Evolutionary conservation across 331 rosid genomes (phyloP).

Genomic region (Dryas integrifolia): DNA sequence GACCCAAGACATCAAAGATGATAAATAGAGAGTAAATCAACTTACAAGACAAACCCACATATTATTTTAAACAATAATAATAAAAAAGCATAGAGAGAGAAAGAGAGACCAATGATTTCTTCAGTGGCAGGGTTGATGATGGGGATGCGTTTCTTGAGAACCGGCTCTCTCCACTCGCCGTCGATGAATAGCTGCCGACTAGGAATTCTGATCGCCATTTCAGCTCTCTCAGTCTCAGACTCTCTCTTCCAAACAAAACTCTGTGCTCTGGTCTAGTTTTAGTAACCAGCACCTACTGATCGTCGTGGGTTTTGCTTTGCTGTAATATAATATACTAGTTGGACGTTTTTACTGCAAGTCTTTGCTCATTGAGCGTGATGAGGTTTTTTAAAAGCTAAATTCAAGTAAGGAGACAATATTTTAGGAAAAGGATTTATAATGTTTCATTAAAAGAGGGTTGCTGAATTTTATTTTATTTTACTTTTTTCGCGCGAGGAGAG

Average conservation of each 20-base stretch:
- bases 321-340: no score
- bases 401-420: not conserved
- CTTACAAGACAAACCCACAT: not conserved
- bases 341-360: no score
- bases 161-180: slow-evolving; percentile 79
- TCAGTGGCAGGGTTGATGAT: slow-evolving; percentile 79
- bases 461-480: no score
- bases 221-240: not conserved
- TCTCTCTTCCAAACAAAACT: not conserved
- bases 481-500: not conserved
- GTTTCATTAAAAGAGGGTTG: not conserved
- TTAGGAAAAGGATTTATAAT: not conserved
- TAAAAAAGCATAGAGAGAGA: not conserved
- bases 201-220: slow-evolving; percentile 67
- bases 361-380: not conserved
- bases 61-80: no score
- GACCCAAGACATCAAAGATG: not conserved
- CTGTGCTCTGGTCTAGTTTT: not conserved
- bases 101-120: slow-evolving; percentile 54
- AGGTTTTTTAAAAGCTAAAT: not conserved
- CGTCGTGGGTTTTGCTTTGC: no score
- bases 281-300: no score
- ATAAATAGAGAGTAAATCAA: not conserved
- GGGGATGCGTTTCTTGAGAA: slow-evolving; percentile 69
- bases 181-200: slow-evolving; percentile 66